These are phyloP conservation scores for Rhizopus arrhizus DNA, from an alignment of 371 early-diverging fungal genomes.

Conservation along the genomic window DNA sequence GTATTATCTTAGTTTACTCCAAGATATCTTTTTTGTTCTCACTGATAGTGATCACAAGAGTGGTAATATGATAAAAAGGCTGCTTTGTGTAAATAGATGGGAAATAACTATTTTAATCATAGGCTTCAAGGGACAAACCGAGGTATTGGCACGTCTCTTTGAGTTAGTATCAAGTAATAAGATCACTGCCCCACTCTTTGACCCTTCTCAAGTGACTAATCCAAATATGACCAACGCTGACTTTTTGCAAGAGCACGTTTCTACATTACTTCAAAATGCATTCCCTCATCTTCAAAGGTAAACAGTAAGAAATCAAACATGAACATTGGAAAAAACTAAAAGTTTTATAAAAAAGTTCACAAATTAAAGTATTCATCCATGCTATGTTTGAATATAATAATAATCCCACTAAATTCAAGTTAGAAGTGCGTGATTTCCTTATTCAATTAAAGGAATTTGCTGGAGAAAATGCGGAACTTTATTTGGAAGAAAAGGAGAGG, in stretches of 20 bases:
- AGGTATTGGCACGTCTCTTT: slow-evolving; percentile 88
- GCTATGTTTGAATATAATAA: slow-evolving; percentile 84
- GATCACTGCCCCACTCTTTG: slow-evolving; percentile 83
- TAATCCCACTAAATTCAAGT: slow-evolving; percentile 82
- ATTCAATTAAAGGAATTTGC: slow-evolving; percentile 94
- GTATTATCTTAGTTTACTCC: slow-evolving; percentile 85
- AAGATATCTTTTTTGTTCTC: slow-evolving; percentile 95
- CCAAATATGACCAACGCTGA: slow-evolving; percentile 77
- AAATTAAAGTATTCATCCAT: slow-evolving; percentile 84
- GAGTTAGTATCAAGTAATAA: slow-evolving; percentile 77
- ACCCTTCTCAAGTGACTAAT: slow-evolving; percentile 67
- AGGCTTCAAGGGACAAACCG: slow-evolving; percentile 86
- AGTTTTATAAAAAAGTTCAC: slow-evolving; percentile 53
- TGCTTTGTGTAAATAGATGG: no score
- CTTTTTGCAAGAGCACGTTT: slow-evolving; percentile 82
- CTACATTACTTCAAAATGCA: slow-evolving; percentile 78
- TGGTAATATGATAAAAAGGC: slow-evolving; percentile 55
- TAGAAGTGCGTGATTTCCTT: slow-evolving; percentile 94
- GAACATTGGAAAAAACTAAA: neutral
- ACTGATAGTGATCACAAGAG: slow-evolving; percentile 97
- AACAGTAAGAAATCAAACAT: neutral
- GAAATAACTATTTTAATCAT: neutral
- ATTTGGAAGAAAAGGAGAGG: slow-evolving; percentile 91
- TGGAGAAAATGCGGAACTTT: slow-evolving; percentile 88
- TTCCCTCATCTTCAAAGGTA: slow-evolving; percentile 91